Evolutionary conservation across 2,329 filamentous ascomycete genomes (phyloP).

Genomic region (Pseudopyricularia cyperi): DNA sequence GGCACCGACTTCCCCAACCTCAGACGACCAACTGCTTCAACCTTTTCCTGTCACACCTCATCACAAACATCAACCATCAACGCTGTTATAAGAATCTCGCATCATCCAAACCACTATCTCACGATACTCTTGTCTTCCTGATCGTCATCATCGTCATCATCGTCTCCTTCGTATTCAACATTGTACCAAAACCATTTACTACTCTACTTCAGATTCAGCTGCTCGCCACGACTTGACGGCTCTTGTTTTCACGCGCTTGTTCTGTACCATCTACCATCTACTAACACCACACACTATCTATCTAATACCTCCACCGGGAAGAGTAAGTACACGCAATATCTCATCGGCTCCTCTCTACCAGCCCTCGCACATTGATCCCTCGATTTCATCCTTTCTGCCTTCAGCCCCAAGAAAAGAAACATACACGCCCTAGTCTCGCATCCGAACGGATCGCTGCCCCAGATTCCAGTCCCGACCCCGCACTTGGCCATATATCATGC

Average conservation of each 20-base stretch:
- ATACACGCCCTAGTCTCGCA: background rate
- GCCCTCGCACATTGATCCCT: too few relatives aligned
- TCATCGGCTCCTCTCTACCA: too few relatives aligned
- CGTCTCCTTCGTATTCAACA: background rate
- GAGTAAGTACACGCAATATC: too few relatives aligned
- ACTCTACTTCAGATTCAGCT: too few relatives aligned
- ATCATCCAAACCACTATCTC: background rate
- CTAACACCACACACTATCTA: too few relatives aligned
- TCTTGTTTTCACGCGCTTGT: too few relatives aligned
- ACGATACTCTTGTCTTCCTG: background rate
- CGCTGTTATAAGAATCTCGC: background rate
- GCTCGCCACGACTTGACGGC: too few relatives aligned
- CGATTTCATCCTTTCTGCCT: too few relatives aligned
- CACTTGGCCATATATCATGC: background rate
- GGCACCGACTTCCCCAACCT: background rate
- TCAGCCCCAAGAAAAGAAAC: background rate
- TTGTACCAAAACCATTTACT: too few relatives aligned
- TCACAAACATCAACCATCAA: background rate
- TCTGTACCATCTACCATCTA: too few relatives aligned
- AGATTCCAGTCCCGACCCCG: background rate
- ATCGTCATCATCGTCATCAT: background rate
- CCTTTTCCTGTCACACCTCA: background rate
- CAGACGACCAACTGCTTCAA: background rate
- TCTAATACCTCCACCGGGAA: too few relatives aligned
- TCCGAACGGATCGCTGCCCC: background rate